Percentiles rank a stretch among this genome's conserved stretches.
Conservation (phyloP, 306 rosid species). For the Vicia sativa region DNA sequence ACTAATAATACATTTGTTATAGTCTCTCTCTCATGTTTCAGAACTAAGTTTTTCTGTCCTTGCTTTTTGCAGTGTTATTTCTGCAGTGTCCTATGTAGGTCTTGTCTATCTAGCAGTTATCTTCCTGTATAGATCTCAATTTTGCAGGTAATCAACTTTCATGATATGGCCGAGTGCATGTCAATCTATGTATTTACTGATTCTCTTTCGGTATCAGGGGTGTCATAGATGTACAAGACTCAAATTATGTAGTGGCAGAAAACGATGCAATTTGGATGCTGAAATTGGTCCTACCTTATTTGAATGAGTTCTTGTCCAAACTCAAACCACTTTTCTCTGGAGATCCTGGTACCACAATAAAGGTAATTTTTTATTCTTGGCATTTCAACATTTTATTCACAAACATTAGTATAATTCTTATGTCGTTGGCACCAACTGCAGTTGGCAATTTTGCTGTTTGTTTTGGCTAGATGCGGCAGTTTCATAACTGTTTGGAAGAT, state of each 20-base stretch:
- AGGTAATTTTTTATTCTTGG: conserved; percentile 47
- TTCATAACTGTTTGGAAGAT: conserved; percentile 85
- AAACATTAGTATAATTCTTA: conserved; percentile 8
- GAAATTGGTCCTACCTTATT: conserved; percentile 69
- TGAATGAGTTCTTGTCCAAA: conserved; percentile 72
- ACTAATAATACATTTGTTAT: background rate
- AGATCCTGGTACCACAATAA: conserved; percentile 85
- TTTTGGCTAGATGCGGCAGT: conserved; percentile 89
- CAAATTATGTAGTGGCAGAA: conserved; percentile 66
- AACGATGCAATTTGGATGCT: conserved; percentile 83
- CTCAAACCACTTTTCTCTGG: conserved; percentile 84
- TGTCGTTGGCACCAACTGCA: conserved; percentile 43
- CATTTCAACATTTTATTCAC: too few relatives aligned
- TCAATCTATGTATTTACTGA: conserved; percentile 4
- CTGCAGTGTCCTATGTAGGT: conserved; percentile 72
- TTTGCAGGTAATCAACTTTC: conserved; percentile 63
- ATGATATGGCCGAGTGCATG: too few relatives aligned
- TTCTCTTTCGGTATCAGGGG: conserved; percentile 54
- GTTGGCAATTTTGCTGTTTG: conserved; percentile 85
- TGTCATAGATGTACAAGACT: conserved; percentile 47
- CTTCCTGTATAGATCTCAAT: conserved; percentile 74
- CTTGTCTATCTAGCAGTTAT: conserved; percentile 76
- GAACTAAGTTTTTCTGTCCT: conserved; percentile 34
- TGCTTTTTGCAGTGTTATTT: conserved; percentile 64
- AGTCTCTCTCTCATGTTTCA: too few relatives aligned